A percentile compares a stretch with the other conserved stretches of the same genome.
Conservation (phyloP, 805 yeast genomes). For the Starmerella bombicola region DNA sequence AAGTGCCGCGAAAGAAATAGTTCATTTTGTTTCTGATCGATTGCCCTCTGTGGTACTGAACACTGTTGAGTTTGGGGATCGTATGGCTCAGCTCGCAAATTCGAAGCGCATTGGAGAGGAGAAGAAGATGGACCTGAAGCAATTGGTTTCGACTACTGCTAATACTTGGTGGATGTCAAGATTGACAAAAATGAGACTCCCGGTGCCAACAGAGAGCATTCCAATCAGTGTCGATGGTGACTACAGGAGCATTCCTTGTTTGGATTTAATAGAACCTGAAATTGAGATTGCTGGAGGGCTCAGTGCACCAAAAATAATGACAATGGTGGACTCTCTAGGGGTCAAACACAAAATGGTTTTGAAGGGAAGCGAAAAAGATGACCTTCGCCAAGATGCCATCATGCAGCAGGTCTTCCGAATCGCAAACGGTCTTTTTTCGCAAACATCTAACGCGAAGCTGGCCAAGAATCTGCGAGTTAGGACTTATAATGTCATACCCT, state of each 20-base stretch:
- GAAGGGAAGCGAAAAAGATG: constrained; percentile 74
- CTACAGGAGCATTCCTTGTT: too few relatives aligned
- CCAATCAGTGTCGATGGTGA: constrained; percentile 33
- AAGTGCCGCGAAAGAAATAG: constrained; percentile 1
- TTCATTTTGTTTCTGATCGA: neutral
- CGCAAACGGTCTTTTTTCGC: constrained; percentile 45
- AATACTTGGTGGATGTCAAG: constrained; percentile 48
- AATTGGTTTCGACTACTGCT: constrained; percentile 4
- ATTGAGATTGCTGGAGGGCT: constrained; percentile 72
- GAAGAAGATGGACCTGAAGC: neutral
- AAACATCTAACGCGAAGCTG: neutral
- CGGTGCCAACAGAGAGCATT: constrained; percentile 52
- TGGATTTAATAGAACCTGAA: too few relatives aligned
- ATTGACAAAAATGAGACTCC: constrained; percentile 39
- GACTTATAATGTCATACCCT: constrained; percentile 80
- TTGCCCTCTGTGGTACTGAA: neutral
- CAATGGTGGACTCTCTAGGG: constrained; percentile 47
- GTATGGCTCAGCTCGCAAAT: neutral
- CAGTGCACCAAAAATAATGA: constrained; percentile 73
- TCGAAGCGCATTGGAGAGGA: neutral
- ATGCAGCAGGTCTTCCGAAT: constrained; percentile 95
- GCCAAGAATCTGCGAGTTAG: constrained; percentile 47
- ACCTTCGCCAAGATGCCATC: constrained; percentile 85
- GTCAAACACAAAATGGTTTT: constrained; percentile 44
- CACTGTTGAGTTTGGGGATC: neutral